Evolutionary conservation across 257 asterid species (phyloP), one percentile per base, ranked within the genome.

Genomic region (Eustoma russellianum): DNA sequence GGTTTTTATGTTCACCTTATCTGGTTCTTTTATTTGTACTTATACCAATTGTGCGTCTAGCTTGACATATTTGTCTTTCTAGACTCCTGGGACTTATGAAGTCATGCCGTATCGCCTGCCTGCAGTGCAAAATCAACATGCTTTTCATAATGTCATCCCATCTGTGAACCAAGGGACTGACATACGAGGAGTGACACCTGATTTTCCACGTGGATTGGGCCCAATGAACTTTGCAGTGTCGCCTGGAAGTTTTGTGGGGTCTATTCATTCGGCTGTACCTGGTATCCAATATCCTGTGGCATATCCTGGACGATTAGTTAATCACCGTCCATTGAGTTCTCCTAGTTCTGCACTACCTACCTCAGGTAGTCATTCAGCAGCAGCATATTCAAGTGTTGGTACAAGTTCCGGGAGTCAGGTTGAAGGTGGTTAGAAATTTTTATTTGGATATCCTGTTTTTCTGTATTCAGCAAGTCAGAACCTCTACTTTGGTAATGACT

Each of bases 331-430:
- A 18, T 53, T 70, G 19, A 68, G 76, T 46, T 75, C 89, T 45
- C 52, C 88, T 34, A 75, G 88, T 52, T 65, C 95, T 61, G 62
- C 65, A 55, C 86, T 85, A 62, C 61, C 79, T 41, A 71, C 74
- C 52, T 72, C 83, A 70, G 74, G 63, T 74, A 75, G 72, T 65
- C 83, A 68, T 51, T 62, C 92, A 70, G 94, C 86, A 76, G 93
- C 86, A 76, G 88, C 93, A 81, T 79, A 95, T 81, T 86, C 94
- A 66, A 83, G 94, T 78, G 89, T 79, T 87, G 72, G 61, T 52
- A 46, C 82, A 53, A 74, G 80, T 62, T 76, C 90, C 11, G 88
- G 84, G 52, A 90, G 84, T 52, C 97, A 89, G 62, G 70, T 69
- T 64, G 97, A 83, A 89, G 97, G 97, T 86, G 64, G 76, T 56